phyloP scores from a whole-genome alignment of 1,284 basidiomycete genomes.

The Meira nashicola region DNA sequence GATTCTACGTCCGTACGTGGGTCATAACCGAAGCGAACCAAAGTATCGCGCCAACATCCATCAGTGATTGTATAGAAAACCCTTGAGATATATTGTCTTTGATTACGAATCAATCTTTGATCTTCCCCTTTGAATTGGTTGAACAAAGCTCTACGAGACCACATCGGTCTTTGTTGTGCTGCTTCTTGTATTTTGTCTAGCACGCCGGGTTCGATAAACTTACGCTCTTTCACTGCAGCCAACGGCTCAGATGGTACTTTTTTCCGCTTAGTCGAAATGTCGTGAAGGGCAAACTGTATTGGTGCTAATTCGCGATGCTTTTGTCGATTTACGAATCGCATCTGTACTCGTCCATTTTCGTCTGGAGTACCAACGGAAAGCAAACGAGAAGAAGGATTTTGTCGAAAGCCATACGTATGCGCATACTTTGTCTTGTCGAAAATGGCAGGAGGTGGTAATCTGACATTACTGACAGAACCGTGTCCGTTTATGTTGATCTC shows the following conservation, averaged over 20 bases:
- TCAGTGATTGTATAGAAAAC: conserved; percentile 79
- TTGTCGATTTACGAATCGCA: no score
- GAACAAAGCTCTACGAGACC: conserved; percentile 76
- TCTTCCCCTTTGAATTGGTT: conserved; percentile 73
- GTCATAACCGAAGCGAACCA: conserved; percentile 83
- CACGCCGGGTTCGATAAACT: no score
- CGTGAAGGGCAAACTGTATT: no score
- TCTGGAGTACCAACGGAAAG: conserved; percentile 73
- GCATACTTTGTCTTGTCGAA: conserved; percentile 42
- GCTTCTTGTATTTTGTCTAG: no score
- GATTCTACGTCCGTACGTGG: conserved; percentile 68
- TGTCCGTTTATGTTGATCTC: neutral
- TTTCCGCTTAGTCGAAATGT: no score
- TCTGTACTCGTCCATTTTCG: conserved; percentile 69
- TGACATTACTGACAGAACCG: conserved; percentile 21
- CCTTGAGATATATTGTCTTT: conserved; percentile 56
- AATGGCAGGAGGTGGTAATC: conserved; percentile 41
- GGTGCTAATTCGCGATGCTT: no score
- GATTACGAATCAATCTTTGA: conserved; percentile 54
- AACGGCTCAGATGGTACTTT: no score
- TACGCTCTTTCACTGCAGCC: no score
- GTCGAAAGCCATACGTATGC: conserved; percentile 22
- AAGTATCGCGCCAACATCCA: conserved; percentile 86
- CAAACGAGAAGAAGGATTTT: conserved; percentile 12
- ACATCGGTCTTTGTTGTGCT: conserved; percentile 61